A percentile compares a stretch with the other conserved stretches of the same genome.
Conservation (phyloP, 2,329 filamentous ascomycete species). For the Botryotinia globosa region DNA sequence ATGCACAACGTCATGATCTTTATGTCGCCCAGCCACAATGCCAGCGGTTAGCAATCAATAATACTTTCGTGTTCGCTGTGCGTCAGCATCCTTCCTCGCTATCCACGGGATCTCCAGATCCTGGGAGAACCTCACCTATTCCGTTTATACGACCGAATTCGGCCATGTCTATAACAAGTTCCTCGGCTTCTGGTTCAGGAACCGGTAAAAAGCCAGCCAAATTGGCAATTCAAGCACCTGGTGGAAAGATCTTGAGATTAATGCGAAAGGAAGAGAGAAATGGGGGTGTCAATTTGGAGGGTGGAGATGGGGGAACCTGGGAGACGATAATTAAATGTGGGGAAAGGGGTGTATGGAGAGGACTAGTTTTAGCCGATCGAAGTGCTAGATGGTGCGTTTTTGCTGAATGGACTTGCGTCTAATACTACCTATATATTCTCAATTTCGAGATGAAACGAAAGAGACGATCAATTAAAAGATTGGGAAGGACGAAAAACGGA, state of each 20-base stretch:
- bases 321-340: slow-evolving; percentile 90
- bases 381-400: slow-evolving; percentile 91
- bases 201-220: slow-evolving; percentile 83
- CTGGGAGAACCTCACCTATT: slow-evolving; percentile 47
- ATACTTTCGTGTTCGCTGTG: slow-evolving; percentile 96
- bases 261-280: slow-evolving; percentile 72
- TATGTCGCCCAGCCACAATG: slow-evolving; percentile 98
- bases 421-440: slow-evolving; percentile 18
- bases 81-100: slow-evolving; percentile 80
- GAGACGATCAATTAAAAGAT: background rate
- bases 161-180: slow-evolving; percentile 62
- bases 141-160: slow-evolving; percentile 61
- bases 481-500: background rate
- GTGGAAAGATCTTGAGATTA: slow-evolving; percentile 87
- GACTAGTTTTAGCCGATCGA: slow-evolving; percentile 76
- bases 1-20: slow-evolving; percentile 94
- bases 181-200: slow-evolving; percentile 56
- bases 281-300: slow-evolving; percentile 48
- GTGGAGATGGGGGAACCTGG: slow-evolving; percentile 73
- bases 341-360: slow-evolving; percentile 77
- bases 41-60: slow-evolving; percentile 81
- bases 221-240: slow-evolving; percentile 88
- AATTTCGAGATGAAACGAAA: background rate
- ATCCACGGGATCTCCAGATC: slow-evolving; percentile 41
- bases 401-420: slow-evolving; percentile 65